phyloP scores from a whole-genome alignment of 2,329 filamentous ascomycete genomes.

The Byssochlamys sp. region DNA sequence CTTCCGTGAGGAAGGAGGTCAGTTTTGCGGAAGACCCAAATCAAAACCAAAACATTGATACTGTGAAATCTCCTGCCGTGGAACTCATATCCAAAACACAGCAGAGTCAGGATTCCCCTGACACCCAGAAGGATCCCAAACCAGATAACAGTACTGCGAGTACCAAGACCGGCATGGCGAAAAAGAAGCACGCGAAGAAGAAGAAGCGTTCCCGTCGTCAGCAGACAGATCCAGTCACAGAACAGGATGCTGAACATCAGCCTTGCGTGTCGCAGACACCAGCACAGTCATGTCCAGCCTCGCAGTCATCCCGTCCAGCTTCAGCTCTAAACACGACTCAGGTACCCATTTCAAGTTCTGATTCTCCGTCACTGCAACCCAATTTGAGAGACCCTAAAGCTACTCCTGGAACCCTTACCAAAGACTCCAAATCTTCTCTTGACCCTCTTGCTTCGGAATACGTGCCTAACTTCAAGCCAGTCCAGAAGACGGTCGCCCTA shows the following conservation, averaged over 20 bases:
- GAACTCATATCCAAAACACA: not conserved
- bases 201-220: slow-evolving; percentile 13
- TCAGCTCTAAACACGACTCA: not conserved
- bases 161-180: slow-evolving; percentile 30
- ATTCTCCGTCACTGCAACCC: not conserved
- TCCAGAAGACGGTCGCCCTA: not conserved
- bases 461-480: not conserved
- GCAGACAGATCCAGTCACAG: not conserved
- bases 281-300: not conserved
- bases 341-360: not conserved
- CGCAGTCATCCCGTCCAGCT: not conserved
- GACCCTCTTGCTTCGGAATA: not conserved
- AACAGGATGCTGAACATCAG: not conserved
- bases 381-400: not conserved
- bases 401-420: not conserved
- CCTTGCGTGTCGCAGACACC: not conserved
- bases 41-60: not conserved
- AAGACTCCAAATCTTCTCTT: not conserved
- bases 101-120: not conserved
- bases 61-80: not conserved
- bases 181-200: slow-evolving; percentile 23
- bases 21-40: not conserved
- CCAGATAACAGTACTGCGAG: slow-evolving; percentile 19
- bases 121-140: not conserved
- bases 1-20: not conserved